phyloP scores from a whole-genome alignment of 139 green algal species.

The Spirogloea muscicola region DNA sequence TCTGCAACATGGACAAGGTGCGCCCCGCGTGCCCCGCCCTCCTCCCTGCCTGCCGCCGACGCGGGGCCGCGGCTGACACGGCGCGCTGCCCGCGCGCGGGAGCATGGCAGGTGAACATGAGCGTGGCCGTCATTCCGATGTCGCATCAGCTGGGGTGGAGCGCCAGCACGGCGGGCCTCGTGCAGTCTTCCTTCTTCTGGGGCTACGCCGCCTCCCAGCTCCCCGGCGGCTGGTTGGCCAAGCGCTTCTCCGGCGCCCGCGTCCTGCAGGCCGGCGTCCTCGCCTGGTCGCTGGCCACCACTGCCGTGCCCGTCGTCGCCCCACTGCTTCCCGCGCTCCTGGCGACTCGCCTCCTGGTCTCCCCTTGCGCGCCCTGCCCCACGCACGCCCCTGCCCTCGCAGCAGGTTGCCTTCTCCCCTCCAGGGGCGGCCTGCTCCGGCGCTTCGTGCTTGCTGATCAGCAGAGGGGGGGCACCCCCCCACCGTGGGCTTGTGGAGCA shows the following conservation, averaged over 20 bases:
- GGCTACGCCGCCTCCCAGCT: conserved; percentile 88
- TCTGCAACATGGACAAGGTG: conserved; percentile 91
- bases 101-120: conserved; percentile 88
- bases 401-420: no score
- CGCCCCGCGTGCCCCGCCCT: background rate
- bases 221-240: conserved; percentile 79
- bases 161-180: conserved; percentile 70
- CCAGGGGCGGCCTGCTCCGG: no score
- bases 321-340: conserved; percentile 67
- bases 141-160: conserved; percentile 86
- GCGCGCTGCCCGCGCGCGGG: background rate
- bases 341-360: conserved; percentile 59
- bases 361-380: no score
- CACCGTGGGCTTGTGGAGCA: no score
- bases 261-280: conserved; percentile 71
- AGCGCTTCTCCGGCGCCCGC: conserved; percentile 60
- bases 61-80: conserved; percentile 42
- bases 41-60: background rate
- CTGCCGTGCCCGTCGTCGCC: conserved; percentile 68
- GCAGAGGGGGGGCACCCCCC: no score
- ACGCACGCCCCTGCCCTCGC: no score
- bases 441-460: no score
- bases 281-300: conserved; percentile 77
- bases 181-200: conserved; percentile 98
- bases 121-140: conserved; percentile 96